Conservation (phyloP, 2,329 filamentous ascomycete genomes). For the Lasiodiplodia gonubiensis region DNA sequence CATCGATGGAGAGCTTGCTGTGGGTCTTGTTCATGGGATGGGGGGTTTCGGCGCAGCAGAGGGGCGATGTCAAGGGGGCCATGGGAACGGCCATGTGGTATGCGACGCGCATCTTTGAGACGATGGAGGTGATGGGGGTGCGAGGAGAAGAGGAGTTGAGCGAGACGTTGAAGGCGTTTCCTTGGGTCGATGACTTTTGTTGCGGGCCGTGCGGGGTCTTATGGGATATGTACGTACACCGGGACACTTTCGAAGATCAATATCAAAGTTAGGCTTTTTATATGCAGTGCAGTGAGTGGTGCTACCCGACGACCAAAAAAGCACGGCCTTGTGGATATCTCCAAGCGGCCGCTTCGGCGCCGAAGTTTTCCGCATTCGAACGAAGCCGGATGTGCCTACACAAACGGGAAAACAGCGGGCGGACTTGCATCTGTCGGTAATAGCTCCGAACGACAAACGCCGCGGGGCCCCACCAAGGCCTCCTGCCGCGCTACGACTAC, state of each 20-base stretch:
- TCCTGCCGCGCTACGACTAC: background rate
- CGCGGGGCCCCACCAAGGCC: slow-evolving; percentile 6
- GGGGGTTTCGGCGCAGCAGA: background rate
- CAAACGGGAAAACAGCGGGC: background rate
- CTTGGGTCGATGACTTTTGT: background rate
- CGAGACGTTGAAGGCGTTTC: background rate
- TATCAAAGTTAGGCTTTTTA: background rate
- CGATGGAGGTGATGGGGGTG: background rate
- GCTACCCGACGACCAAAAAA: background rate
- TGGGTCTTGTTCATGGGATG: slow-evolving; percentile 12
- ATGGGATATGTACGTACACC: slow-evolving; percentile 1
- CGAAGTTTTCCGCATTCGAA: background rate
- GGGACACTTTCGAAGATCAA: background rate
- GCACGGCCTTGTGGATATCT: background rate
- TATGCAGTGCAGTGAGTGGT: background rate
- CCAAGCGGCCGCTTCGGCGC: background rate
- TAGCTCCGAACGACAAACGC: background rate
- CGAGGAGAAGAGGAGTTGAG: background rate
- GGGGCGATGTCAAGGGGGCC: background rate
- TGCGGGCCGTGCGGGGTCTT: background rate
- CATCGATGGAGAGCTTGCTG: background rate
- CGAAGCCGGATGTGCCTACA: background rate
- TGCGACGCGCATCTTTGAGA: background rate
- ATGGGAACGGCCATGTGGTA: background rate
- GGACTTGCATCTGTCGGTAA: background rate